A percentile compares a stretch with the other conserved stretches of the same genome.
phyloP scores from a whole-genome alignment of 2,329 filamentous ascomycete genomes.

The Dactylellina parvicollis region DNA sequence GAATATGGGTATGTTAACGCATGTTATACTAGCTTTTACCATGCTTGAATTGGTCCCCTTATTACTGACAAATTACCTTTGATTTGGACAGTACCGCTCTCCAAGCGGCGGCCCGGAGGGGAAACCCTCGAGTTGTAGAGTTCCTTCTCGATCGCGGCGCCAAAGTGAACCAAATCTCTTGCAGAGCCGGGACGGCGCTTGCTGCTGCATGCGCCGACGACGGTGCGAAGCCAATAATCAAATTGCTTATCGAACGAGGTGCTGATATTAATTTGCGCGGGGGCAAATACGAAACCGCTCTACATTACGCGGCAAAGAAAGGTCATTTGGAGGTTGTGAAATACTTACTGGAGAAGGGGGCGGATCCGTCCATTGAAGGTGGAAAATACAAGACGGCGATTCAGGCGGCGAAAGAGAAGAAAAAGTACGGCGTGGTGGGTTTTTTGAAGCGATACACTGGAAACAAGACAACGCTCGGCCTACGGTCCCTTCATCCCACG shows the following conservation, averaged over 20 bases:
- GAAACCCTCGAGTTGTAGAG: slow-evolving; percentile 3
- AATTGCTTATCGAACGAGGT: slow-evolving; percentile 19
- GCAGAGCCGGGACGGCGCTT: slow-evolving; percentile 1
- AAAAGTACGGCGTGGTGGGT: slow-evolving; percentile 13
- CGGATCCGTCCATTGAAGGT: slow-evolving; percentile 19
- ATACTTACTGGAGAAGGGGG: slow-evolving; percentile 10
- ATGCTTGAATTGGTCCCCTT: not conserved
- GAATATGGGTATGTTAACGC: slow-evolving; percentile 13
- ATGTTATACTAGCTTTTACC: not conserved
- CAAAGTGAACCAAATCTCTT: slow-evolving; percentile 7
- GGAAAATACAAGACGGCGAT: slow-evolving; percentile 8
- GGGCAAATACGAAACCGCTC: slow-evolving; percentile 10
- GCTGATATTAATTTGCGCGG: slow-evolving; percentile 28
- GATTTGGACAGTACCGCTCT: slow-evolving; percentile 1
- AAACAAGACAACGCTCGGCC: not conserved
- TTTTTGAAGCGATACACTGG: slow-evolving; percentile 16
- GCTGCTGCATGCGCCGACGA: slow-evolving; percentile 7
- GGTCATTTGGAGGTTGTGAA: slow-evolving; percentile 17
- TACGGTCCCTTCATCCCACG: no score
- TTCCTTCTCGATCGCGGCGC: slow-evolving; percentile 19
- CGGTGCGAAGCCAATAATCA: slow-evolving; percentile 8
- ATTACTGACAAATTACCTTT: not conserved
- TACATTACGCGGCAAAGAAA: slow-evolving; percentile 17
- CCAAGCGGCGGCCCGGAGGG: not conserved
- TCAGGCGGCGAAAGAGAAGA: slow-evolving; percentile 8